Evolutionary conservation across 192 early-diverging fungal species (phyloP), one percentile per base, ranked within the genome.

Genomic region (Coemansia sp.): DNA sequence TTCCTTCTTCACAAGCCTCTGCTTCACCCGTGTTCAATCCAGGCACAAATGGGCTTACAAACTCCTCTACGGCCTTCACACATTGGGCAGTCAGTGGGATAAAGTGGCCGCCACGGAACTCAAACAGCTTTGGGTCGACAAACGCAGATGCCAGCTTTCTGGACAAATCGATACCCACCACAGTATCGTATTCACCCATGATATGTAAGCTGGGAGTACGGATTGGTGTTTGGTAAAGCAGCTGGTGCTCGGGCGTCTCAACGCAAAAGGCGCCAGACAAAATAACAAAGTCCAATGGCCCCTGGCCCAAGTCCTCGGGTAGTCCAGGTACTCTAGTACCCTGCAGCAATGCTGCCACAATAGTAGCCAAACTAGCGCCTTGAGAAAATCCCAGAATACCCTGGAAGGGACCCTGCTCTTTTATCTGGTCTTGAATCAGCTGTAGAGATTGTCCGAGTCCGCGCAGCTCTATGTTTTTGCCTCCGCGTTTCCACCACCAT

Each of bases 301-400:
- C 63, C 14, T 74, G 71, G 46, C 38, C 41, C 33, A 67, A 55
- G 4, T 53, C 42, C 19, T 53, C 47, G 20, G 60, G 43, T 4
- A 65, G 63, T 30, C 35, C 14, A 0, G 50, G 50, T 4, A 57
- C 58, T 11, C 30, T 8, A 8, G 30, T 32, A 32, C 30, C 45
- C 9, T 50, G 58, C 3, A 74, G 63, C 32, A 74, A 29, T 28
- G 54, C 50, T 17, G 30, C 15, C 10, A 74, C 49, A 42, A 74
- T 14, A 2, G 58, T 41, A 0, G 59, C 64, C 25, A 74, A 27
- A 6, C 51, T n/a, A 8, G 55, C 71, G 44, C 71, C 71, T 37
- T 74, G 71, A 55, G 71, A 74, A 43, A 74, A 74, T 19, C 64
- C 71, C 26, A 74, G 36, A 25, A 74, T 67, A 10, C 71, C 71